These are phyloP conservation scores for Citrus trifoliata DNA, from an alignment of 345 rosid species.

Conservation along the genomic window DNA sequence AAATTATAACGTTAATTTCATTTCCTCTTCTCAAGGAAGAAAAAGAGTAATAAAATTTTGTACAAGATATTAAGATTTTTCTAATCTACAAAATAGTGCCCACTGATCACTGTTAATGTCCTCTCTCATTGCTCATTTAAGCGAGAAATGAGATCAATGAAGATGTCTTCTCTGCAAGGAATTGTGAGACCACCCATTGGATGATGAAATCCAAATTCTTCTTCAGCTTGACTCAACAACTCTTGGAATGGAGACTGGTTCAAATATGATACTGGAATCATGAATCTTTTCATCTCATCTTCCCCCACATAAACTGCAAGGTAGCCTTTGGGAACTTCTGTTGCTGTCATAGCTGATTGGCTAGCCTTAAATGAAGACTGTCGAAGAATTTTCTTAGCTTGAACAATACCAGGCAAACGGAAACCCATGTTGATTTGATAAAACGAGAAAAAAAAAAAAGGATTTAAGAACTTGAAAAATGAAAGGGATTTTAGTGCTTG, in stretches of 20 bases:
- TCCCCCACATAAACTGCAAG: slow-evolving; percentile 44
- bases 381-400: slow-evolving; percentile 5
- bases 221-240: slow-evolving; percentile 32
- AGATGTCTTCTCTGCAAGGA: slow-evolving; percentile 35
- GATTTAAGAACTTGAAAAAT: not conserved
- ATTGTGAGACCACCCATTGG: slow-evolving; percentile 42
- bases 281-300: slow-evolving; percentile 32
- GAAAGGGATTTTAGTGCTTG: not conserved
- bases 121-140: not conserved
- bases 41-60: not conserved
- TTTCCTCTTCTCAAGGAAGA: not conserved
- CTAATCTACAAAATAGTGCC: not conserved
- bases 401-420: slow-evolving; percentile 6
- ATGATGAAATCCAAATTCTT: slow-evolving; percentile 39
- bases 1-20: not conserved
- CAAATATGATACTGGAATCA: slow-evolving; percentile 31
- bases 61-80: not conserved
- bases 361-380: not conserved
- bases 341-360: not conserved
- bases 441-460: not conserved
- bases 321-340: slow-evolving; percentile 36
- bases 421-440: slow-evolving; percentile 6
- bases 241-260: slow-evolving; percentile 30
- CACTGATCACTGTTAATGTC: not conserved
- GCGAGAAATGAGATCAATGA: slow-evolving; percentile 14